These are phyloP conservation scores for Fraxinus angustifolia DNA, from an alignment of 305 asterid species.

Conservation along the genomic window DNA sequence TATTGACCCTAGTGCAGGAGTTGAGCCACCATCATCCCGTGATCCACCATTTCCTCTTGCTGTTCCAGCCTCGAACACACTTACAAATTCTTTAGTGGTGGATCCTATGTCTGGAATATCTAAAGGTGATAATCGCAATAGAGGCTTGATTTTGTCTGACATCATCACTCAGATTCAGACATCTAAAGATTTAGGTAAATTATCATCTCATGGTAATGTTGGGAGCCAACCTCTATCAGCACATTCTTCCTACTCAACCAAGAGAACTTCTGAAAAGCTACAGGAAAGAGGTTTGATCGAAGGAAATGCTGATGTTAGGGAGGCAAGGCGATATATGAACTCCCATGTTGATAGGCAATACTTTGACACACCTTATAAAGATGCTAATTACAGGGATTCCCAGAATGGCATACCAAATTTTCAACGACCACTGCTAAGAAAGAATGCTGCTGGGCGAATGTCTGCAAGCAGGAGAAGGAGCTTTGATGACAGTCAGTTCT, in stretches of 20 bases:
- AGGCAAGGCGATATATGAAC: slow-evolving; percentile 60
- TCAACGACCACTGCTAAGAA: slow-evolving; percentile 91
- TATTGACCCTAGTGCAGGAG: slow-evolving; percentile 97
- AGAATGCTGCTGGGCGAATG: slow-evolving; percentile 78
- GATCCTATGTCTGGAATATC: slow-evolving; percentile 55
- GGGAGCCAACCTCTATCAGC: slow-evolving; percentile 59
- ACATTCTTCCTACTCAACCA: slow-evolving; percentile 64
- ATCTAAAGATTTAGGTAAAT: slow-evolving; percentile 75
- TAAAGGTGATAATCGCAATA: slow-evolving; percentile 71
- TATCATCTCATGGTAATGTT: slow-evolving; percentile 50
- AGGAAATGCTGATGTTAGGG: slow-evolving; percentile 72
- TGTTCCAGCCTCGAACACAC: slow-evolving; percentile 85
- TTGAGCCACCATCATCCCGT: slow-evolving; percentile 98
- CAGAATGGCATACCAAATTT: slow-evolving; percentile 77
- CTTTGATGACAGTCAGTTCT: slow-evolving; percentile 89
- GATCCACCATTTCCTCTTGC: slow-evolving; percentile 99
- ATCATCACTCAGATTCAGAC: slow-evolving; percentile 93
- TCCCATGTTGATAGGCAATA: slow-evolving; percentile 65
- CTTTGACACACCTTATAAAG: slow-evolving; percentile 59
- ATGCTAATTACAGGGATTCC: slow-evolving; percentile 64
- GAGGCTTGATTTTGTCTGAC: slow-evolving; percentile 85
- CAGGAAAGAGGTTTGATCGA: slow-evolving; percentile 67
- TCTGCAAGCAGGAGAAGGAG: slow-evolving; percentile 90
- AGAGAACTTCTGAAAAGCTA: slow-evolving; percentile 73
- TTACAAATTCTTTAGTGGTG: slow-evolving; percentile 45